Percentiles rank a stretch among this genome's conserved stretches.
Conservation (phyloP, 345 rosid genomes). For the Excoecaria agallocha region DNA sequence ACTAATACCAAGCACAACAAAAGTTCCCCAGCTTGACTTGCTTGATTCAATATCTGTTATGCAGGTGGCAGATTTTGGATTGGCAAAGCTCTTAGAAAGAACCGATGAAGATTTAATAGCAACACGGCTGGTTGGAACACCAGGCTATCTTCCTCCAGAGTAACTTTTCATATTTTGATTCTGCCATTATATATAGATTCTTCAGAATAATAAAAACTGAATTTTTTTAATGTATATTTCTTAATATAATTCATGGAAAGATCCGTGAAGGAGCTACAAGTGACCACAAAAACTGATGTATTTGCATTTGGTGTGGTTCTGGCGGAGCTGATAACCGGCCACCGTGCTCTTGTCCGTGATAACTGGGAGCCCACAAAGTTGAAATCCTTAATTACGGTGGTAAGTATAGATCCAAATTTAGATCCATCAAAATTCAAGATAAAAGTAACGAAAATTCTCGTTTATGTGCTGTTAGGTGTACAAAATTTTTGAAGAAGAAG, state of each 20-base stretch:
- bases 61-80: constrained; percentile 71
- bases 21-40: not conserved
- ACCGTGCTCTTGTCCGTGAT: constrained; percentile 54
- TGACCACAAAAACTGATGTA: constrained; percentile 59
- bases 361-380: constrained; percentile 41
- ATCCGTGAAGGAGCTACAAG: constrained; percentile 65
- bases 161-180: constrained; percentile 18
- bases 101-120: constrained; percentile 54
- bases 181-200: not conserved
- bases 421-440: too few relatives aligned
- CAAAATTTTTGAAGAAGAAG: constrained; percentile 38
- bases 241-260: constrained; percentile 22
- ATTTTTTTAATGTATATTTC: not conserved
- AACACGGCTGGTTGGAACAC: constrained; percentile 61
- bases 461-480: constrained; percentile 28
- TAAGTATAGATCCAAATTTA: too few relatives aligned
- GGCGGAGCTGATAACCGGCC: constrained; percentile 65
- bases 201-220: not conserved
- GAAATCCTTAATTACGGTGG: constrained; percentile 49
- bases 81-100: constrained; percentile 59
- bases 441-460: not conserved
- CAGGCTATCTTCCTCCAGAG: constrained; percentile 75
- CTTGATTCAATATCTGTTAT: not conserved
- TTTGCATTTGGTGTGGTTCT: constrained; percentile 67
- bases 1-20: not conserved